Base-by-base conservation (phyloP, 768 basidiomycete genomes). In the Lanmaoa rubissima region DNA sequence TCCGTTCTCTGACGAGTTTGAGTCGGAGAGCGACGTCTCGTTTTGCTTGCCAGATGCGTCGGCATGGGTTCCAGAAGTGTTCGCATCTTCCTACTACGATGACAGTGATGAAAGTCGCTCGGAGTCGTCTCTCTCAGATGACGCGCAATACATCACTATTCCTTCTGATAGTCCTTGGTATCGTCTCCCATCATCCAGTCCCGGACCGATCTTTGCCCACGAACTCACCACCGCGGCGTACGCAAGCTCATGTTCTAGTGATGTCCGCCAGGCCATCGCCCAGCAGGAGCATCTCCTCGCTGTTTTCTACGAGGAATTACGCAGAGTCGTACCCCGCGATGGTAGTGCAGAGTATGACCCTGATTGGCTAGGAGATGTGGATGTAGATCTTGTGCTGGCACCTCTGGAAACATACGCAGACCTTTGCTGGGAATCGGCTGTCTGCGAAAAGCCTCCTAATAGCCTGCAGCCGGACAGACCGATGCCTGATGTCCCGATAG, bases 61-160 rank as follows among this genome's bases (percentile, higher is more conserved):
- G 7, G 38, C 57, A 3, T 68, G 70, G 66, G 59, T 60, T 28
- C 61, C 68, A 34, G 59, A 59, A 19, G 40, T 57, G 16, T 54
- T 61, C 2, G 13, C 39, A 26, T 53, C 60, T 31, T 54, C 53
- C n/a, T 65, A 56, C 44, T 53, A 59, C 19, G 61, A 62, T 26
- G 60, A 63, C 35, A 64, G 62, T 16, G 71, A 65, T 24, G 66
- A 64, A 31, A 62, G 56, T 54, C 48, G 3, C 35, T 62, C 65
- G 8, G 62, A 52, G 4, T 65, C 63, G 10, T 56, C 61, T 19
- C 38, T 51, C 16, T 63, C 71, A 38, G 65, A 65, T 26, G 68
- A 70, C 44, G 71, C 67, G 4, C 78, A 80, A 60, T 75, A 75
- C 44, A 64, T 79, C 48, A 69, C 65, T 49, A 77, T 80, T 46